Base-by-base conservation (phyloP, 345 rosid species). In the Gossypium arboreum region DNA sequence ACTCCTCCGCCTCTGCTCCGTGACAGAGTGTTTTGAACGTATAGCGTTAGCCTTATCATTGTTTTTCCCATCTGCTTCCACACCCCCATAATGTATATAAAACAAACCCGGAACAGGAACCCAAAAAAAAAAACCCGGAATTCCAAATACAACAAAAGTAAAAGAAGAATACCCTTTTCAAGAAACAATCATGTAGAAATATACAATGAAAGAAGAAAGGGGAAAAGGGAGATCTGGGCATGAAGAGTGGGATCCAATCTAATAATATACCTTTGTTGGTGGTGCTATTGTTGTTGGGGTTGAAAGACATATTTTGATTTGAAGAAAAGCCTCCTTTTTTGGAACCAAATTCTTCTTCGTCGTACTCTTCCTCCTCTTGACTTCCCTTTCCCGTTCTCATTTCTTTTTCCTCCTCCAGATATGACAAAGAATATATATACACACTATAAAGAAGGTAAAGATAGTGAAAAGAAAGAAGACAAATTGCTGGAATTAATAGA, bases 21-120 rank as follows among this genome's bases (percentile, higher is more conserved):
- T 95, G 55, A 93, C 99, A 0, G 99, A 93, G 80, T 95, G 99
- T 50, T 95, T 95, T 43, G 98, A 95, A 73, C 99, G 89, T 55
- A 88, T 83, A 15, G 90, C 93, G 77, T 75, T 86, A 18, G 96
- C 97, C 84, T 81, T 92, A 71, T 90, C 97, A 51, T 63, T 82
- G 75, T 79, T 88, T 82, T 86, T 93, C 62, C 86, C 87, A 84
- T 89, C 98, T 90, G 93, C 80, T 76, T 61, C 81, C 66, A 76
- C 55, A 78, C 69, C 82, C 60, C 70, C 12, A 62, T 8, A 27
- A 29, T 29, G 27, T 8, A 9, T 7, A 55, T 18, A 4, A 17
- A 48, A 44, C 12, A 45, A 45, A 63, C 29, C 34, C 24, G 27
- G n/a, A 44, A 68, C 52, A 43, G 29, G n/a, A 66, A 44, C 11